Evolutionary conservation across 179 eudicot genomes (phyloP).

Genomic region (Corrigiola litoralis): DNA sequence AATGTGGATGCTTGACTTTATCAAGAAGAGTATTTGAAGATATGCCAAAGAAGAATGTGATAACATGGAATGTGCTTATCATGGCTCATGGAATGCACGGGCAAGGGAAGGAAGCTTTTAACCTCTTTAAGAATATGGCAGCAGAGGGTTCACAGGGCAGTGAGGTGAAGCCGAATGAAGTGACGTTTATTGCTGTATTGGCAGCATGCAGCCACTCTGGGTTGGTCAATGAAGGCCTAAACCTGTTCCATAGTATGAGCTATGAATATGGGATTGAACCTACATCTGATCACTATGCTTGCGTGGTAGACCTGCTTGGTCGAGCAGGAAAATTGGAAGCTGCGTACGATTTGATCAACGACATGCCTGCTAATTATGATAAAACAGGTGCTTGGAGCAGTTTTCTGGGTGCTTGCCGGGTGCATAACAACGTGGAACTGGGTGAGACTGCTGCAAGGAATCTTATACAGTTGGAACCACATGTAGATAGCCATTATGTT

Average conservation of each 20-base stretch:
- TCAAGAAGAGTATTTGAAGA: conserved; percentile 35
- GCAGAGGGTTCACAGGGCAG: conserved; percentile 21
- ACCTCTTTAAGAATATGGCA: conserved; percentile 31
- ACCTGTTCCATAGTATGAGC: conserved; percentile 42
- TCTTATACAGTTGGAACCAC: conserved; percentile 49
- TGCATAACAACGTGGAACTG: conserved; percentile 45
- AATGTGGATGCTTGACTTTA: conserved; percentile 43
- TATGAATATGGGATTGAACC: conserved; percentile 37
- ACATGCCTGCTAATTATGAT: conserved; percentile 37
- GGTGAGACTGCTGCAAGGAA: conserved; percentile 48
- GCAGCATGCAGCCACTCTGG: conserved; percentile 53
- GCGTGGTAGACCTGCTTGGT: conserved; percentile 58
- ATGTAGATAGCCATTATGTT: conserved; percentile 54
- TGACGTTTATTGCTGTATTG: conserved; percentile 40
- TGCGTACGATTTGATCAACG: conserved; percentile 45
- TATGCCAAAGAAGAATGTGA: conserved; percentile 41
- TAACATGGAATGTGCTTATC: conserved; percentile 50
- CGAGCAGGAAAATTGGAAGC: conserved; percentile 47
- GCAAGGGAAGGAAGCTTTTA: conserved; percentile 32
- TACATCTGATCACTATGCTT: conserved; percentile 51
- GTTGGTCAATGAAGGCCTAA: conserved; percentile 41
- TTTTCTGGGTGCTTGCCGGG: conserved; percentile 55
- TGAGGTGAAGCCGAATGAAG: conserved; percentile 32
- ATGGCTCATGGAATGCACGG: conserved; percentile 55
- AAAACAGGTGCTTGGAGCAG: conserved; percentile 53